Evolutionary conservation across 164 flowering plant genomes (phyloP), one percentile per base, ranked within the genome.

Genomic region (Stephania cephalantha): DNA sequence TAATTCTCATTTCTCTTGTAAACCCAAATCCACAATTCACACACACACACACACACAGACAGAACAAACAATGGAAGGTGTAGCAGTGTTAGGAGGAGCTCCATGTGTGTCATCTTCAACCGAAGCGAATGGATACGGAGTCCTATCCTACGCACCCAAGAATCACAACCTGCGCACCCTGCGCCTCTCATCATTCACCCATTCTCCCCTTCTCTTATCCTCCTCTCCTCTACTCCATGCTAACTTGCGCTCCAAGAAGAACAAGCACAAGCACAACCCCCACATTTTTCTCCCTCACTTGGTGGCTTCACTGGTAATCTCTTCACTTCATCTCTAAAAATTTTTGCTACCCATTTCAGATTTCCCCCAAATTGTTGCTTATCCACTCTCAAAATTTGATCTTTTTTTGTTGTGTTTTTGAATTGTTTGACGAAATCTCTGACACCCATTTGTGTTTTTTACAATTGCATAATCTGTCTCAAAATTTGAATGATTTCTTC

Each of bases 201-300:
- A 86, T 4, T 73, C 87, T 71, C 79, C 88, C 7, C 74, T 88
- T 68, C 82, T 84, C 82, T 82, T 82, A 2, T 69, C 70, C 58
- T 81, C 81, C 72, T 79, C 80, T 42, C 71, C 78, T 25, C 64
- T 46, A 68, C 73, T 70, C 70, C 80, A 66, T 75, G 77, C 80
- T 71, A 81, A 76, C 73, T 31, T 82, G 73, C 80, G 74, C 78
- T 69, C 65, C 76, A 79, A 73, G 72, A 83, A 78, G 71, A 73
- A 75, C 15, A 9, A 9, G 55, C 42, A 52, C 17, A 58, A 58
- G 65, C 65, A 15, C 80, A 81, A 79, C 71, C 64, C 92, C 78
- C 87, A 69, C 61, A 86, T 95, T 83, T 92, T 92, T 82, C 91
- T 92, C 74, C 97, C 97, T 52, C 93, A 85, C 76, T 82, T 91